Evolutionary conservation across 768 basidiomycete genomes (phyloP), one percentile per base, ranked within the genome.

Genomic region (Mrakia gelida): DNA sequence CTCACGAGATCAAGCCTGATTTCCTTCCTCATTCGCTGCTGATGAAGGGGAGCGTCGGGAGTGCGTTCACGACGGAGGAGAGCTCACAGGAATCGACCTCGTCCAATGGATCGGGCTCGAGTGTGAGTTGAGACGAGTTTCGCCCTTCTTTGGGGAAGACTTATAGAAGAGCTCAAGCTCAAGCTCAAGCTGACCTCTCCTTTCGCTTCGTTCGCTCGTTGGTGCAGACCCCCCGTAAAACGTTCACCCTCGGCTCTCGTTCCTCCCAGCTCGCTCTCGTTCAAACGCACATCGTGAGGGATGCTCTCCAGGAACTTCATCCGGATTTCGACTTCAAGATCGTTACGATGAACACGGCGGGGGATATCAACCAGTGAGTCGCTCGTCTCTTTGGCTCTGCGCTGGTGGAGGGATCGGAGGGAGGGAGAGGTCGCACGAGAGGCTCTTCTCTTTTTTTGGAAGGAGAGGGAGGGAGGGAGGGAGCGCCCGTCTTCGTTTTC

Each of bases 201-300:
- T 54, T 18, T 54, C 52, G 52, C 52, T 54, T 7, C 16, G 6
- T 54, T 43, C 41, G 41, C 5, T 43, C 41, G n/a, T 43, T 11
- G 41, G 6, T 49, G 45, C 15, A 52, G 49, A 52, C 49, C 3
- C 49, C 49, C 21, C 67, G 34, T 6, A 45, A 45, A 45, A 70
- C 56, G 3, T 80, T 93, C 81, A 88, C 88, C 18, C 86, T 98
- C 62, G 96, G 94, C 65, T 95, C 96, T 15, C 88, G 96, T 54
- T 89, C 89, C 65, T 95, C 93, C 3, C 89, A 93, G 82, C 90
- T 98, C 15, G 95, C 96, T 6, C 90, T 92, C 84, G 88, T 93
- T 81, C 96, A 98, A 85, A 94, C 95, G n/a, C 89, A 93, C 82
- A 88, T 89, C 77, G 94, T 95, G 63, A 86, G 90, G 75, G 88